Evolutionary conservation across 768 basidiomycete species (phyloP), one percentile per base, ranked within the genome.

Genomic region (Kwoniella europaea): DNA sequence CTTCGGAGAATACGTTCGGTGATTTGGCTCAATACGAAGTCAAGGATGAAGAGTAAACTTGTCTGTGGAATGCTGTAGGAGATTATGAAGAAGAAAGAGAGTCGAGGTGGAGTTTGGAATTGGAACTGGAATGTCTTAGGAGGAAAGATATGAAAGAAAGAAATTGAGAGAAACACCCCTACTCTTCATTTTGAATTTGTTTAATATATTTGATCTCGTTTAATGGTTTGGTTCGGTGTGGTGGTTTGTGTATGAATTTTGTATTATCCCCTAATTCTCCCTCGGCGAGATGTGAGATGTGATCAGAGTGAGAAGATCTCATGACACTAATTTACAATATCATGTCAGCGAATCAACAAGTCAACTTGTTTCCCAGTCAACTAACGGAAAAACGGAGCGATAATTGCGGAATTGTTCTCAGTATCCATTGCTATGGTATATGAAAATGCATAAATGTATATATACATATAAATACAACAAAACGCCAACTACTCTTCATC

Each of bases 1-100:
- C 94, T 50, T 95, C 95, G 70, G 95, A 97, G 91, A 97, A 97
- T 85, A 94, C 92, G 44, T 97, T 97, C 78, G 93, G 94, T 68
- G 76, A 71, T 29, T 54, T 78, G 27, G 76, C 76, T 56, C 63
- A 67, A 53, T 67, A 59, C 41, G 69, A 60, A 20, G 67, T 68
- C 27, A 57, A 55, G 22, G 68, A 70, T 22, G 59, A 43, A 12
- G 16, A 42, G 15, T 42, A 12, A 44, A n/a, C 13, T 16, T 42
- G 59, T 41, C 13, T 59, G 1, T 24, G 29, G 7, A 35, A 35
- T 7, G 35, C 7, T 35, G 7, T 35, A 35, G 35, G 35, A 7
- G 3, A 7, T 35, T 35, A 6, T 35, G 35, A 7, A 35, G 35
- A 35, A 7, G 35, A 35, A 7, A 6, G 35, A 35, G 35, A 7